Conservation (phyloP, 805 yeast species). For the Cyberlindnera subsufficiens region DNA sequence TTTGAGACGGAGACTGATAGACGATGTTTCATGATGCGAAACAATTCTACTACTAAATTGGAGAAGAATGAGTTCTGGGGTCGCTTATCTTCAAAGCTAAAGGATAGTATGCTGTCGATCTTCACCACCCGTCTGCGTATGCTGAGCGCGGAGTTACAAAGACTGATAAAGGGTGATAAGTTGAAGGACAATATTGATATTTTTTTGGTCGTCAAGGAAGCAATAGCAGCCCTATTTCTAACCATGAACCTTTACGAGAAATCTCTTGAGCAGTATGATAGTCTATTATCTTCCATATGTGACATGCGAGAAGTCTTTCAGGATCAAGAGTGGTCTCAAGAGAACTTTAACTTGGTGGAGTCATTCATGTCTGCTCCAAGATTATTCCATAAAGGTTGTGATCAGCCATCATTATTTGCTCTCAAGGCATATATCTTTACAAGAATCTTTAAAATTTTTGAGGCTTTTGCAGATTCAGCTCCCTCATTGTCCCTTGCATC, state of each 20-base stretch:
- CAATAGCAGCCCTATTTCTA: constrained; percentile 45
- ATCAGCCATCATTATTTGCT: constrained; percentile 5
- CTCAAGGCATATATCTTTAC: constrained; percentile 29
- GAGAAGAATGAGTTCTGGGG: constrained; percentile 49
- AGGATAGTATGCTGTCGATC: constrained; percentile 44
- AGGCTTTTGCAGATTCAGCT: constrained; percentile 31
- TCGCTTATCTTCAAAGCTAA: constrained; percentile 37
- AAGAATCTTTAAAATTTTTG: constrained; percentile 31
- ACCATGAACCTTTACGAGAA: constrained; percentile 57
- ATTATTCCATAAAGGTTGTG: neutral
- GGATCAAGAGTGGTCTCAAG: neutral
- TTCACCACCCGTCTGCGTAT: constrained; percentile 40
- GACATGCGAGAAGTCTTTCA: neutral
- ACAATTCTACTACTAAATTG: constrained; percentile 16
- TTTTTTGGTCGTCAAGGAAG: constrained; percentile 32
- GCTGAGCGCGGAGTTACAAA: constrained; percentile 1
- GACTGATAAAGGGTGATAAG: neutral
- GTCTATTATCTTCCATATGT: constrained; percentile 26
- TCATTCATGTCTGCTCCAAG: neutral
- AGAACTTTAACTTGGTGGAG: neutral
- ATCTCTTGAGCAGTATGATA: constrained; percentile 46
- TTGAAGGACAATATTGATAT: neutral
- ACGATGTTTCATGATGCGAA: constrained; percentile 33
- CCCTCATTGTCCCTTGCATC: constrained; percentile 36
- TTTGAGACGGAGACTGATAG: constrained; percentile 28